Base-by-base conservation (phyloP, 306 rosid species). In the Hippophae tibetana region DNA sequence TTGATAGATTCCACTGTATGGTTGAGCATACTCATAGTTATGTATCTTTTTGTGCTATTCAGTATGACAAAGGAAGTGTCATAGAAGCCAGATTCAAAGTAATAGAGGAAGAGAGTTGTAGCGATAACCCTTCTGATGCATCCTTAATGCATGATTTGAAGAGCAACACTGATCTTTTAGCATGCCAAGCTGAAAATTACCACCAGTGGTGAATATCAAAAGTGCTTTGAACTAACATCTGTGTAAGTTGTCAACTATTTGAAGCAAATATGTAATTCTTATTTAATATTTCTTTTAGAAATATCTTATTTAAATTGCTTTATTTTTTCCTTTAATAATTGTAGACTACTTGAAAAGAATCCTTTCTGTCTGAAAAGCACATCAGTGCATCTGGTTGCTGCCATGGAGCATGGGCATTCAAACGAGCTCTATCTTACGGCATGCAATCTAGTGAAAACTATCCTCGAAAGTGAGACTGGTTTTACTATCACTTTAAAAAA, bases 181-280 rank as follows among this genome's bases (percentile, higher is more conserved):
- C 99, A 53, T 88, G 96, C 88, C 85, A 92, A 82, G 99, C 99
- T 53, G 99, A 92, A 78, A 85, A 92, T 82, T 80, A 86, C 74
- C 95, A 88, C 67, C 95, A 92, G 68, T 61, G 95, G 96, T 62
- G 99, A 92, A 82, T 88, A 85, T 75, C 96, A 92, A 70, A 88
- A 92, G 72, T 92, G 99, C 78, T 92, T 92, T 73, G 96, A 88
- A 66, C 77, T 92, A 54, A 85, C 96, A 56, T 85, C 79, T 47
- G 74, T 65, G 99, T 92, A 88, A 83, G 99, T 84, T 65, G 46
- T 11, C 38, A 31, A 31, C 38, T 12, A 13, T 7, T 10, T 12
- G 11, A 6, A 13, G 42, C 52, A 14, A 6, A 62, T 5, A 38
- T 53, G 41, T 45, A 31, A 9, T 40, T 8, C 7, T 40, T 10